Evolutionary conservation across 1,284 basidiomycete genomes (phyloP).

Genomic region (Phlebopus sp.): DNA sequence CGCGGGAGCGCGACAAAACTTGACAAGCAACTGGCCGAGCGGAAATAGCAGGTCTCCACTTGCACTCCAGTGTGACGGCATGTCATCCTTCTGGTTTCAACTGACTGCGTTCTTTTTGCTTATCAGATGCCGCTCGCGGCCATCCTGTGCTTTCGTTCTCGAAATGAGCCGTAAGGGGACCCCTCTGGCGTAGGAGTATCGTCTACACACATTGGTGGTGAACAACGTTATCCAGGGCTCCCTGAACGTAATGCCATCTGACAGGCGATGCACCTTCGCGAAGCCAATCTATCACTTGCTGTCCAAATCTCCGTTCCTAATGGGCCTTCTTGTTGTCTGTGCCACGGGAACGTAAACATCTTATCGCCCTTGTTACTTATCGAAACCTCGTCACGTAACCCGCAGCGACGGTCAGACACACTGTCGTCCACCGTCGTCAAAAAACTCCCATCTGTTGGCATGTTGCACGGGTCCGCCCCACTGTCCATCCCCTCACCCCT

Average conservation of each 20-base stretch:
- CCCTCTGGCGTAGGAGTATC: neutral
- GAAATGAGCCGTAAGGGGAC: neutral
- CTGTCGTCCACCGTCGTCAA: too few species aligned
- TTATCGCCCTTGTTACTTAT: too few species aligned
- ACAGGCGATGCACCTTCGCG: constrained; percentile 7
- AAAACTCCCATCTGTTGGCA: too few species aligned
- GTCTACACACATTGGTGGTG: neutral
- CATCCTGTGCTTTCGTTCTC: neutral
- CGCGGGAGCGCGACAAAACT: neutral
- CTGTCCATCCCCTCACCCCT: too few species aligned
- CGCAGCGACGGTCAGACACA: too few species aligned
- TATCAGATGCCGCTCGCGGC: neutral
- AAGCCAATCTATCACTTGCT: constrained; percentile 6
- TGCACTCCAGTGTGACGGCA: neutral
- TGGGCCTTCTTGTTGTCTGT: neutral
- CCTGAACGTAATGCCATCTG: neutral
- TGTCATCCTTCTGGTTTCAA: neutral
- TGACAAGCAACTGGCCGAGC: neutral
- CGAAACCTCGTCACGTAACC: too few species aligned
- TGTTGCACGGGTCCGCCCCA: too few species aligned
- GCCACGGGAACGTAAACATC: neutral
- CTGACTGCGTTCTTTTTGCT: neutral
- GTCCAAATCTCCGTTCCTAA: neutral
- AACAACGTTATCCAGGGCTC: neutral
- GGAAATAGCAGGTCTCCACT: constrained; percentile 1